These are phyloP conservation scores for Alternaria viburni DNA, from an alignment of 2,329 filamentous ascomycete species.

Conservation along the genomic window DNA sequence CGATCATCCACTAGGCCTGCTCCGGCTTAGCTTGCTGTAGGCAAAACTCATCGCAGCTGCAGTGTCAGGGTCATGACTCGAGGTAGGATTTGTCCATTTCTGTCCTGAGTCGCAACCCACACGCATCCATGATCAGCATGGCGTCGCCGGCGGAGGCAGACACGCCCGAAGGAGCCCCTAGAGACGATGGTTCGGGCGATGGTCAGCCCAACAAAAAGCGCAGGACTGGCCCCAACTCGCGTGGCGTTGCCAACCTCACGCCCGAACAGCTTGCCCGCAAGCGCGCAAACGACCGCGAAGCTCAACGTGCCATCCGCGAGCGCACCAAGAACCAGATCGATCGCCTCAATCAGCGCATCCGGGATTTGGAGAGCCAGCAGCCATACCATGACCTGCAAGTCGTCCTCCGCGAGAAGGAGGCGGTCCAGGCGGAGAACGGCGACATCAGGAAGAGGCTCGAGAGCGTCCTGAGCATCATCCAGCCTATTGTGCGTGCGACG, in stretches of 20 bases:
- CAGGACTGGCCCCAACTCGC: constrained; percentile 55
- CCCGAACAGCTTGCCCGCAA: constrained; percentile 89
- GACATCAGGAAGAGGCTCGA: constrained; percentile 75
- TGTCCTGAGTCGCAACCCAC: constrained; percentile 19
- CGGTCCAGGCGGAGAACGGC: constrained; percentile 77
- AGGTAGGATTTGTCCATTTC: constrained; percentile 6
- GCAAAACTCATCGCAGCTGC: constrained; percentile 3
- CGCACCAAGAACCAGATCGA: constrained; percentile 83
- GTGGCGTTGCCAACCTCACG: constrained; percentile 85
- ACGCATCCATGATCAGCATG: constrained; percentile 23
- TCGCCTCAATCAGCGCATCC: constrained; percentile 72
- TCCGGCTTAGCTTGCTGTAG: background rate
- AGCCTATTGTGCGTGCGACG: constrained; percentile 60
- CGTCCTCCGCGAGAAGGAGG: constrained; percentile 76
- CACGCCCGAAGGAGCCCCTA: constrained; percentile 23
- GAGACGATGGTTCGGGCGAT: constrained; percentile 22
- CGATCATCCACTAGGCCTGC: background rate
- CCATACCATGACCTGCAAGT: constrained; percentile 84
- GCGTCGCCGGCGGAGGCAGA: constrained; percentile 29
- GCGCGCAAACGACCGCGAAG: constrained; percentile 87
- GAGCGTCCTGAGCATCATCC: constrained; percentile 68
- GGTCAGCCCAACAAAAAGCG: constrained; percentile 41
- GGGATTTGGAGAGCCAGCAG: constrained; percentile 78
- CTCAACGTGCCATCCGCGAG: constrained; percentile 83
- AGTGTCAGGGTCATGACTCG: constrained; percentile 19